Conservation (phyloP, 257 asterid genomes). For the Solanum paucissectum region DNA sequence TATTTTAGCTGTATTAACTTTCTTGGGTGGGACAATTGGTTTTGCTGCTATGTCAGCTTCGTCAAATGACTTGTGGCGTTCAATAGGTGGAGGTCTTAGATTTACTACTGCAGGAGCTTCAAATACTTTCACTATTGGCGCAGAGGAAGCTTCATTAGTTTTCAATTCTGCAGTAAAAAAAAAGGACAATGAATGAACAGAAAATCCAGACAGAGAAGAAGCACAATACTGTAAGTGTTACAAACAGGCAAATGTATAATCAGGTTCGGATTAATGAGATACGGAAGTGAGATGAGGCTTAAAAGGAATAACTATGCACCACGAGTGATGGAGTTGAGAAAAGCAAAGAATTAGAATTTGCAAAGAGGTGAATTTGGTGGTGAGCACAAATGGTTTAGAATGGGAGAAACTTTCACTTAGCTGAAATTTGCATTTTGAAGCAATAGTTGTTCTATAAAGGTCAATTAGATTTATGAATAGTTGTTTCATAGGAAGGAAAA, state of each 20-base stretch:
- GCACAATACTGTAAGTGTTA: neutral
- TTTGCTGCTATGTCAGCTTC: constrained; percentile 51
- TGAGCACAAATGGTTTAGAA: neutral
- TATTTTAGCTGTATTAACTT: constrained; percentile 42
- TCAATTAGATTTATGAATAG: neutral
- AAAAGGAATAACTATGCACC: neutral
- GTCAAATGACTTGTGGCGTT: constrained; percentile 69
- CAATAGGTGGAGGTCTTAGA: constrained; percentile 78
- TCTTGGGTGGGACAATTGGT: constrained; percentile 64
- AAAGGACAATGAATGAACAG: neutral
- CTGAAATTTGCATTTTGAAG: neutral
- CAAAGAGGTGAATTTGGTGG: neutral
- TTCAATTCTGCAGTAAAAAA: constrained; percentile 40
- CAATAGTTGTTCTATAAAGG: neutral
- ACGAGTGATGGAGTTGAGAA: neutral
- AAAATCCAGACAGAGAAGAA: neutral
- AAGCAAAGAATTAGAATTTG: neutral
- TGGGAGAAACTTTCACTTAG: neutral
- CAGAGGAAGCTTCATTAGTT: constrained; percentile 38
- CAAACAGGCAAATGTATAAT: neutral
- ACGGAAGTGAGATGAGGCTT: neutral
- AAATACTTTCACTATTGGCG: constrained; percentile 33
- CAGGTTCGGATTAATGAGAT: neutral
- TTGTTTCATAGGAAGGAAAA: neutral
- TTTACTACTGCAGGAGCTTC: constrained; percentile 53